Percentiles rank a stretch among this genome's conserved stretches.
Conservation (phyloP, 768 basidiomycete species). For the Termitomyces bulborhizus region DNA sequence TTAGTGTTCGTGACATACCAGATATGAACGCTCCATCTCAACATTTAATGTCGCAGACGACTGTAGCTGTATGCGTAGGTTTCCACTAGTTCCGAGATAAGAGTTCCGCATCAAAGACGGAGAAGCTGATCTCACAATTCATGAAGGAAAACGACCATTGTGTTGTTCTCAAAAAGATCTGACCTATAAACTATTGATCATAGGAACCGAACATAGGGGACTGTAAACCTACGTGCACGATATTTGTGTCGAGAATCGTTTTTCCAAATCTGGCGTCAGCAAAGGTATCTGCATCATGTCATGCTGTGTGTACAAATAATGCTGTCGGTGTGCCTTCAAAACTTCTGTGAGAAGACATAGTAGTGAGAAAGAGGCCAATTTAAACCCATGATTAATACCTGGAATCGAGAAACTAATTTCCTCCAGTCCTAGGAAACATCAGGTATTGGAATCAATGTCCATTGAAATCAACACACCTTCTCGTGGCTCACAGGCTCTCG, state of each 20-base stretch:
- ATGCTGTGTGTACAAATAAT: conserved; percentile 71
- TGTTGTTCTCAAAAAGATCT: conserved; percentile 72
- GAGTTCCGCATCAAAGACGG: neutral
- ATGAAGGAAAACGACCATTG: conserved; percentile 84
- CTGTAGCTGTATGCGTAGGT: conserved; percentile 78
- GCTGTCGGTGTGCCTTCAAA: conserved; percentile 84
- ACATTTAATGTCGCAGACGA: conserved; percentile 68
- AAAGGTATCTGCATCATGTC: conserved; percentile 80
- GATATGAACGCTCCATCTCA: conserved; percentile 74
- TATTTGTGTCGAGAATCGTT: conserved; percentile 74
- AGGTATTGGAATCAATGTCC: neutral
- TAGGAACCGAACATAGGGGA: neutral
- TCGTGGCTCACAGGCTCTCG: conserved; percentile 74
- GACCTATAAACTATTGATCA: conserved; percentile 33
- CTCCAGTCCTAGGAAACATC: conserved; percentile 43
- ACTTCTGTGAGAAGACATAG: conserved; percentile 44
- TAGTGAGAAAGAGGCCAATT: neutral
- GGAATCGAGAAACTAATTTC: conserved; percentile 62
- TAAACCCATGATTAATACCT: conserved; percentile 31
- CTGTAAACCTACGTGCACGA: conserved; percentile 73
- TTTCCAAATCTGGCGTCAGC: conserved; percentile 56
- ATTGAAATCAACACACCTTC: conserved; percentile 47
- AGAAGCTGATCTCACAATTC: conserved; percentile 68
- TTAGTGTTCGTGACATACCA: conserved; percentile 40
- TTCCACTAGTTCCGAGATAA: conserved; percentile 51